Conservation (phyloP, 1,139 yeast genomes). For the Hansenula lynferdii region DNA sequence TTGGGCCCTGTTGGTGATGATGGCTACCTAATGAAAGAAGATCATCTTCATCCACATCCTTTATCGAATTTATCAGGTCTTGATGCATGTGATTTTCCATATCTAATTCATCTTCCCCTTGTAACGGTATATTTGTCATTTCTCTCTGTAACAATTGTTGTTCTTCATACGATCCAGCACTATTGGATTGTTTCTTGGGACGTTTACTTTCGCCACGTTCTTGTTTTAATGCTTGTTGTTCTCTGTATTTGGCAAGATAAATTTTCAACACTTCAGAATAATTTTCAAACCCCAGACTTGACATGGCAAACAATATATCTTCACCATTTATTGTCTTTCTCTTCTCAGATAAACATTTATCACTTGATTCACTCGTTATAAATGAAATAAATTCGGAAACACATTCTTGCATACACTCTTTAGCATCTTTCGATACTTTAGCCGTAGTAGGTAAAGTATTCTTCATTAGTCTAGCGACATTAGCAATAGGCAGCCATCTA, state of each 20-base stretch:
- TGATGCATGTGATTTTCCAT: constrained; percentile 12
- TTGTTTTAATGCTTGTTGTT: constrained; percentile 66
- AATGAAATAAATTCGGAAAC: constrained; percentile 90
- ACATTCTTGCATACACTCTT: constrained; percentile 97
- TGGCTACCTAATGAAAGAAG: constrained; percentile 15
- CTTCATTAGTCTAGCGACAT: constrained; percentile 91
- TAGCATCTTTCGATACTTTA: constrained; percentile 92
- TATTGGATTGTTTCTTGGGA: constrained; percentile 25
- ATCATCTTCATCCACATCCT: constrained; percentile 15
- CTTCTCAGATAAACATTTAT: constrained; percentile 66
- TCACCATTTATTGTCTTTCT: constrained; percentile 82
- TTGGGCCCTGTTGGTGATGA: constrained; percentile 2
- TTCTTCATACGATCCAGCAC: constrained; percentile 6
- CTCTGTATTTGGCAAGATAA: constrained; percentile 74
- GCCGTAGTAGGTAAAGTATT: constrained; percentile 84
- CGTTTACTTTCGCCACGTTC: constrained; percentile 52
- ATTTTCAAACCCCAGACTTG: constrained; percentile 75
- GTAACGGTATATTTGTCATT: constrained; percentile 21
- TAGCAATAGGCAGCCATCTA: constrained; percentile 83
- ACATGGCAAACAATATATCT: constrained; percentile 61
- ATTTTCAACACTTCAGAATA: constrained; percentile 78
- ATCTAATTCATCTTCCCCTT: constrained; percentile 16
- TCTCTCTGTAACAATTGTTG: constrained; percentile 22
- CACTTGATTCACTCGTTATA: constrained; percentile 81
- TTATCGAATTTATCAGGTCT: constrained; percentile 11